Base-by-base conservation (phyloP, 1,284 basidiomycete species). In the Microbotryum lychnidis-dioicae region DNA sequence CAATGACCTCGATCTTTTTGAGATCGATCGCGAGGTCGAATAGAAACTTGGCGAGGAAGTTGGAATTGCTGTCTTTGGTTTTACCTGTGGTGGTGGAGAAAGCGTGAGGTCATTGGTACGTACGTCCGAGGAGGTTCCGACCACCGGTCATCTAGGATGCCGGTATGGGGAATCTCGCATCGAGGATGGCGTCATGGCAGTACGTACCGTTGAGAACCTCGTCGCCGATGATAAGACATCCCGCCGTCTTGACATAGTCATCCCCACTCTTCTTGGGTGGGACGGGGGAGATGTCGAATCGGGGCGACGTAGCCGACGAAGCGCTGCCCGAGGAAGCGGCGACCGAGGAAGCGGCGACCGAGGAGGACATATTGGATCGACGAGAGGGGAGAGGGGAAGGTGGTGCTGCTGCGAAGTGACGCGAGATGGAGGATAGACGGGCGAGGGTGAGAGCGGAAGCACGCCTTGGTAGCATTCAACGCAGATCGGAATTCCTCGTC, bases 1-100 rank as follows among this genome's bases (percentile, higher is more conserved):
- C 80, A 56, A 97, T 87, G 56, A 97, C 91, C 71, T 97, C 91
- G 72, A 96, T 84, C 46, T 87, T 83, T 86, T 75, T 77, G 87
- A 93, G 76, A 63, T 91, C 84, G 54, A 93, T 84, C 0, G 89
- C 91, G 49, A 89, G 82, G 70, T 91, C 86, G 73, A 94, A 94
- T 1, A 65, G 74, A 87, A 91, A 73, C 83, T 91, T 74, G 63
- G 80, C 80, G 63, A 77, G 68, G 55, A 74, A 76, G 66, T 76
- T 71, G 0, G 85, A 87, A 75, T 96, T 97, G 21, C 83, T 81
- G 75, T 97, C 92, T 62, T 84, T 83, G 1, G 90, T 91, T 77
- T 91, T 92, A 54, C 89, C 89, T 67, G 60, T 1, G 0, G 53
- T 89, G 87, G 10, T 6, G 14, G 14, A 18, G 23, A 42, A 6